phyloP scores from a whole-genome alignment of 2,329 filamentous ascomycete genomes.

The Fusarium sulawesiense region DNA sequence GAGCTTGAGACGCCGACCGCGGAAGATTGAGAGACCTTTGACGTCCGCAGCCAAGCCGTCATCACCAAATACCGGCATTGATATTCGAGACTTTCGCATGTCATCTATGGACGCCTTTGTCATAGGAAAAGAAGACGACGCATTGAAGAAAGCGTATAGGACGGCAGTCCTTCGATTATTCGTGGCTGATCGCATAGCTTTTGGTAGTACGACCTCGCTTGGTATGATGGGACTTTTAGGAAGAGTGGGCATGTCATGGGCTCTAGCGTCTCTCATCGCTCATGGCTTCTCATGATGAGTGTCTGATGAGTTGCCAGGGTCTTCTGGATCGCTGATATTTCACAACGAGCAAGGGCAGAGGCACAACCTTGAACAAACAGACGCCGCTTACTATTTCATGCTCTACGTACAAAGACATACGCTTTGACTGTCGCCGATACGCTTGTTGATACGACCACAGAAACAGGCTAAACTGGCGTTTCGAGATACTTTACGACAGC shows the following conservation, averaged over 20 bases:
- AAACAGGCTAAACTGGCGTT: constrained; percentile 26
- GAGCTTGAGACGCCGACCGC: constrained; percentile 56
- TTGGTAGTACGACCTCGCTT: constrained; percentile 50
- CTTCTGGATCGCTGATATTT: background rate
- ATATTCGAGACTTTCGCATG: constrained; percentile 61
- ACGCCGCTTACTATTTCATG: background rate
- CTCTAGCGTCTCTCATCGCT: constrained; percentile 33
- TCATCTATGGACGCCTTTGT: constrained; percentile 65
- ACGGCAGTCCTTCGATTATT: constrained; percentile 56
- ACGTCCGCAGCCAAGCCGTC: constrained; percentile 51
- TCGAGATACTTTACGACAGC: constrained; percentile 2
- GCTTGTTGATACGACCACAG: constrained; percentile 4
- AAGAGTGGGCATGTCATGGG: constrained; percentile 51
- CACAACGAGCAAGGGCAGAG: background rate
- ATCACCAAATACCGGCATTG: constrained; percentile 40
- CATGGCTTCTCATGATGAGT: constrained; percentile 24
- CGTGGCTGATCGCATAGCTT: constrained; percentile 56
- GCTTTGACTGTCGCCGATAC: background rate
- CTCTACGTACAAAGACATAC: background rate
- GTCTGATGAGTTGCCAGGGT: background rate
- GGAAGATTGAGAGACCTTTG: constrained; percentile 55
- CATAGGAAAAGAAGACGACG: constrained; percentile 48
- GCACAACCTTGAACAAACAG: background rate
- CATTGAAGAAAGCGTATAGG: constrained; percentile 51
- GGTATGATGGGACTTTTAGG: constrained; percentile 49